These are phyloP conservation scores for Trichoderma asperellum DNA, from an alignment of 2,329 filamentous ascomycete genomes.

Conservation along the genomic window DNA sequence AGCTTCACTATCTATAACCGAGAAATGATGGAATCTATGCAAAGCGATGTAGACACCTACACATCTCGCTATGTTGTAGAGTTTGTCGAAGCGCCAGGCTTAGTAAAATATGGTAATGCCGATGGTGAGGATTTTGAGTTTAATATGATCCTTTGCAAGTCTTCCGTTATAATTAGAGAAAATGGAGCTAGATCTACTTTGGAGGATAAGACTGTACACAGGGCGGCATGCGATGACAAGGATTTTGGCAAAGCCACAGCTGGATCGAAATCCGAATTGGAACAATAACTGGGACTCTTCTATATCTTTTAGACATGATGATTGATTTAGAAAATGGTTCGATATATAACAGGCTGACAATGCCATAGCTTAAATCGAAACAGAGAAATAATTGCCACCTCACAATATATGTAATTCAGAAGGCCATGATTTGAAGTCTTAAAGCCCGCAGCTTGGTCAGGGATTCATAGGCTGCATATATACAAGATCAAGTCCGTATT, in stretches of 20 bases:
- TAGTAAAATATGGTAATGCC: conserved; percentile 31
- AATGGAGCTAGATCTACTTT: background rate
- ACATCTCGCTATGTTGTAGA: background rate
- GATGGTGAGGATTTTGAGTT: conserved; percentile 28
- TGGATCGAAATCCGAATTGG: background rate
- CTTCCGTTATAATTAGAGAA: background rate
- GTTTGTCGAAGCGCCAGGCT: conserved; percentile 18
- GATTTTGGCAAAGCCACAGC: background rate
- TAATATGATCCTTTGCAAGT: conserved; percentile 21
- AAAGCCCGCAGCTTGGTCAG: too few relatives aligned
- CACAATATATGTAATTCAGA: too few relatives aligned
- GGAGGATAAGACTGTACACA: background rate
- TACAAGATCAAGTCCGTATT: too few relatives aligned
- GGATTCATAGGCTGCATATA: too few relatives aligned
- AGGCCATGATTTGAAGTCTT: too few relatives aligned
- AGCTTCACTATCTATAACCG: background rate
- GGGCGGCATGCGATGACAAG: background rate
- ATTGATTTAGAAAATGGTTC: background rate
- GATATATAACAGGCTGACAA: too few relatives aligned
- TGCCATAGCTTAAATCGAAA: too few relatives aligned
- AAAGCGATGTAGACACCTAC: background rate
- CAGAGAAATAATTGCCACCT: too few relatives aligned
- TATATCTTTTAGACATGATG: background rate
- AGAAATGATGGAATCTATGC: background rate
- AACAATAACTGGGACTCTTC: background rate